Conservation (phyloP, 805 yeast species). For the Saturnispora dispora region DNA sequence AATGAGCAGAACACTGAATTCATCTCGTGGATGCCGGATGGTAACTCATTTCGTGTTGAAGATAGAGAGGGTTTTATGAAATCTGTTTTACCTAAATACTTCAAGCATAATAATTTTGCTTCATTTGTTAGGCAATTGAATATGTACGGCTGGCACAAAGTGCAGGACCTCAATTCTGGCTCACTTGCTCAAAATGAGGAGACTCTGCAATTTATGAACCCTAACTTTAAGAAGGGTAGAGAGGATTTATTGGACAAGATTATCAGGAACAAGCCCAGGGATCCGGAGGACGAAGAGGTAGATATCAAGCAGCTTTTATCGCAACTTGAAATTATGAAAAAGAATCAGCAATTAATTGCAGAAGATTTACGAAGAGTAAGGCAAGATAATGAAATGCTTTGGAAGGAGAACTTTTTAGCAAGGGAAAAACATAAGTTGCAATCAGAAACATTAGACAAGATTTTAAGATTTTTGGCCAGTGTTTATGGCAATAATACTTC, state of each 20-base stretch:
- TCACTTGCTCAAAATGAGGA: slow-evolving; percentile 63
- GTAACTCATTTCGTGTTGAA: slow-evolving; percentile 73
- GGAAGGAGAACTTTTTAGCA: slow-evolving; percentile 81
- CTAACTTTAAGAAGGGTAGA: slow-evolving; percentile 63
- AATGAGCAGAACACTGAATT: slow-evolving; percentile 60
- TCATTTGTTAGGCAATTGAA: slow-evolving; percentile 92
- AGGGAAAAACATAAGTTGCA: slow-evolving; percentile 82
- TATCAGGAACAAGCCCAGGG: slow-evolving; percentile 56
- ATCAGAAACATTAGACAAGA: slow-evolving; percentile 79
- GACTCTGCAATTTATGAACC: slow-evolving; percentile 81
- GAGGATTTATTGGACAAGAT: slow-evolving; percentile 83
- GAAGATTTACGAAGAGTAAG: slow-evolving; percentile 79
- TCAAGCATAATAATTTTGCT: slow-evolving; percentile 92
- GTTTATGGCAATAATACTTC: slow-evolving; percentile 61
- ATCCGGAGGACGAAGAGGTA: slow-evolving; percentile 34
- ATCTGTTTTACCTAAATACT: slow-evolving; percentile 77
- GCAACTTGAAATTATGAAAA: slow-evolving; percentile 69
- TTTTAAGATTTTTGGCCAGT: slow-evolving; percentile 77
- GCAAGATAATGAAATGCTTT: slow-evolving; percentile 78
- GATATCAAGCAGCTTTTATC: slow-evolving; percentile 46
- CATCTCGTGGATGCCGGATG: slow-evolving; percentile 81
- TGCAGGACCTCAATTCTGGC: slow-evolving; percentile 83
- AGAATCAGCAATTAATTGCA: slow-evolving; percentile 70
- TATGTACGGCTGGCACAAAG: slow-evolving; percentile 99
- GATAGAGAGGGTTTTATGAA: slow-evolving; percentile 83